Percentiles rank a stretch among this genome's conserved stretches.
These are phyloP conservation scores for Aspergillus sergii DNA, from an alignment of 2,329 filamentous ascomycete genomes.

Conservation along the genomic window DNA sequence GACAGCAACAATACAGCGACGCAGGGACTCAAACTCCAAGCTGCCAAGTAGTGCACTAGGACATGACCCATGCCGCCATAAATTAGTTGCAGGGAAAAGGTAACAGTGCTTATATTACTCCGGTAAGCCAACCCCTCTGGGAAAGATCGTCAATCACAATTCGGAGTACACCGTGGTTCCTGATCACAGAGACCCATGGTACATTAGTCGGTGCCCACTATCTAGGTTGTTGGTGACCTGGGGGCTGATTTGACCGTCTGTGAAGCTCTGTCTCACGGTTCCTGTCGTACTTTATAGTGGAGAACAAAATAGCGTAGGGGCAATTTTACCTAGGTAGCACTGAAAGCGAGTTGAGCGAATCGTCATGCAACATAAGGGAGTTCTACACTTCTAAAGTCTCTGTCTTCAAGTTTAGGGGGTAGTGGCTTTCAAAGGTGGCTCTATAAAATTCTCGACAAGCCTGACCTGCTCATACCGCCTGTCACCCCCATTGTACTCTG, in stretches of 20 bases:
- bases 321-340: background rate
- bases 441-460: background rate
- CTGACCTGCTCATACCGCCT: background rate
- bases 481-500: background rate
- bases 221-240: no score
- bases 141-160: background rate
- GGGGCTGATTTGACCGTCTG: background rate
- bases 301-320: background rate
- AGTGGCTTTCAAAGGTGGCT: background rate
- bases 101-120: background rate
- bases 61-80: background rate
- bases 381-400: background rate
- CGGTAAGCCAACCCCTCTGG: background rate
- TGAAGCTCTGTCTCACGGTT: background rate
- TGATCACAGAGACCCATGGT: background rate
- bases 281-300: background rate
- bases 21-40: background rate
- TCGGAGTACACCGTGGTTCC: background rate
- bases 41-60: background rate
- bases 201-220: background rate
- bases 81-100: background rate
- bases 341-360: background rate
- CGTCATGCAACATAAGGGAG: no score
- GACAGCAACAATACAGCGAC: background rate
- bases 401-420: background rate